These are phyloP conservation scores for Pestalotiopsis sp. DNA, from an alignment of 2,329 filamentous ascomycete species.

Conservation along the genomic window DNA sequence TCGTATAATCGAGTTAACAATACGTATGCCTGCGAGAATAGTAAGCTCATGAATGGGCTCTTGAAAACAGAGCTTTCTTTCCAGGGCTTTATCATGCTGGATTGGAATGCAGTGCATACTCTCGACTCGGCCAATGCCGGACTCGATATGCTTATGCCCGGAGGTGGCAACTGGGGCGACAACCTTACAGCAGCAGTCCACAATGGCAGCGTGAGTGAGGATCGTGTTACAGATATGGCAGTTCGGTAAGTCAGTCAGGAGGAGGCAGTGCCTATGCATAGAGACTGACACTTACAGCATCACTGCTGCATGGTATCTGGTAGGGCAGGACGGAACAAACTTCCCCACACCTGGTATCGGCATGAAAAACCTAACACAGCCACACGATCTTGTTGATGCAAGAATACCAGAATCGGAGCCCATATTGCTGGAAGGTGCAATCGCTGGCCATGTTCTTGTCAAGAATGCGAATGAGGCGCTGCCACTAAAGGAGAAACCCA, in stretches of 20 bases:
- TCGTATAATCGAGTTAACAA: slow-evolving; percentile 74
- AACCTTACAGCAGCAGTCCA: slow-evolving; percentile 76
- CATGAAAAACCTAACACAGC: slow-evolving; percentile 62
- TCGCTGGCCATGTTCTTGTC: slow-evolving; percentile 71
- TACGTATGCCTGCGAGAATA: slow-evolving; percentile 75
- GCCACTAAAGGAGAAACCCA: slow-evolving; percentile 60
- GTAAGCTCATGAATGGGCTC: slow-evolving; percentile 68
- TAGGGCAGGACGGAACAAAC: slow-evolving; percentile 50
- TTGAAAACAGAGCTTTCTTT: slow-evolving; percentile 67
- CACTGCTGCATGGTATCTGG: slow-evolving; percentile 61
- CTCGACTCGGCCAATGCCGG: slow-evolving; percentile 58
- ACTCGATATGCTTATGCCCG: slow-evolving; percentile 73
- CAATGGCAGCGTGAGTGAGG: slow-evolving; percentile 74
- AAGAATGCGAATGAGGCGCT: slow-evolving; percentile 70
- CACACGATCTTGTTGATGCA: slow-evolving; percentile 51
- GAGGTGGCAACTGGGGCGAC: slow-evolving; percentile 57
- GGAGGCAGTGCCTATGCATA: background rate
- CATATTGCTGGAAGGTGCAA: slow-evolving; percentile 52
- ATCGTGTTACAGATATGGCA: slow-evolving; percentile 77
- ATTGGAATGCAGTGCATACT: slow-evolving; percentile 70
- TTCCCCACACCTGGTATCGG: slow-evolving; percentile 50
- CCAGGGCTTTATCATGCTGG: slow-evolving; percentile 68
- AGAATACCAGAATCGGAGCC: slow-evolving; percentile 46
- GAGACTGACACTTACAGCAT: slow-evolving; percentile 50
- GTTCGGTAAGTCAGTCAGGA: slow-evolving; percentile 52